Evolutionary conservation across 1,139 yeast genomes (phyloP), one percentile per base, ranked within the genome.

Genomic region (Kodamaea anthophila): DNA sequence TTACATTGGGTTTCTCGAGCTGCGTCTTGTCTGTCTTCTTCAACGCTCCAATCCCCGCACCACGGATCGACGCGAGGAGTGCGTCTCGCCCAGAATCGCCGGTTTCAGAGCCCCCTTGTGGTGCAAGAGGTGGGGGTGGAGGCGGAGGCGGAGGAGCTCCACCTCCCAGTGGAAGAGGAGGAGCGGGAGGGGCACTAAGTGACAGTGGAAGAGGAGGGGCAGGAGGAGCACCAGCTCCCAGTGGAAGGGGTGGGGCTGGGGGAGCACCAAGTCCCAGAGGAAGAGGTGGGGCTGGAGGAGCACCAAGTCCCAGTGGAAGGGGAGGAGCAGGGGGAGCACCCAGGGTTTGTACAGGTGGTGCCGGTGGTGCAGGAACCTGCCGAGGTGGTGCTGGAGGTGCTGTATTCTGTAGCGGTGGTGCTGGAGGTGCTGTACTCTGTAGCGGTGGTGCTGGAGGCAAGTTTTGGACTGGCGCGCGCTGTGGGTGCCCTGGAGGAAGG

Each of bases 21-120:
- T 82, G 88, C 0, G 86, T 58, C 54, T 87, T 88, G 53, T 91
- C 96, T 4, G 82, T 81, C 51, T 80, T 84, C 40, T 67, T 76
- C 40, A 88, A 67, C 3, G 74, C 51, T 1, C 79, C 79, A 9
- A 87, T 31, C n/a, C 80, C 80, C 1, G 94, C 78, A 19, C 80
- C 74, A 46, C 95, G 70, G 43, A 88, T 91, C 0, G 96, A 85
- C 0, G 94, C 86, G 35, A 91, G 59, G 26, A 91, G 67, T 0
- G 95, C 95, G 53, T 84, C 94, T 45, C 95, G 67, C 0, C 77
- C 77, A 1, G 65, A 60, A 40, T 70, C 86, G 2, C 67, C 72
- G 1, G 66, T 43, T 1, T 49, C 48, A 3, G 56, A 49, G n/a
- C 54, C 46, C 3, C 42, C 30, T 1, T 42, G 30, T 10, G 26